Evolutionary conservation across 352 stramenopile genomes (phyloP).

Genomic region (Pythium diclinum): DNA sequence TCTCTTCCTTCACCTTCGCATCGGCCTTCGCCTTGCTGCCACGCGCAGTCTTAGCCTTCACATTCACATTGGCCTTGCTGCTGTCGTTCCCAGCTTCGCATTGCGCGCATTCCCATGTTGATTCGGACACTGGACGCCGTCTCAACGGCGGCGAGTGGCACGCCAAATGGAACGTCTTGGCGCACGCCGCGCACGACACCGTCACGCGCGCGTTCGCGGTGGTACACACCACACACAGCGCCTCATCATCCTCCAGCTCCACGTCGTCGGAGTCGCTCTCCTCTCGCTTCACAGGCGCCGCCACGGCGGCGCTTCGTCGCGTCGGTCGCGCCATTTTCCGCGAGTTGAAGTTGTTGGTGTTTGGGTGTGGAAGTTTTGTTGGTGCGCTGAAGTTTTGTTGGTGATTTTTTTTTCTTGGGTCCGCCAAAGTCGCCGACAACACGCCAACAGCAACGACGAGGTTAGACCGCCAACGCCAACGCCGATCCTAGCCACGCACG

Average conservation of each 20-base stretch:
- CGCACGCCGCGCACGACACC: slow-evolving; percentile 42
- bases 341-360: neutral
- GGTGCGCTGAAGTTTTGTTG: neutral
- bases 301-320: neutral
- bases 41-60: neutral
- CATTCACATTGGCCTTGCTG: neutral
- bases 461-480: too few relatives aligned
- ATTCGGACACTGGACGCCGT: slow-evolving; percentile 36
- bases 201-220: slow-evolving; percentile 40
- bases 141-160: slow-evolving; percentile 54
- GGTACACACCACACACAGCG: slow-evolving; percentile 40
- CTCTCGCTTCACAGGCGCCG: neutral
- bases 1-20: neutral
- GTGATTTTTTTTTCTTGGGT: neutral
- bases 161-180: slow-evolving; percentile 44
- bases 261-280: slow-evolving; percentile 13
- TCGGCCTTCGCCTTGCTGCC: neutral
- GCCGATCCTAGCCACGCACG: neutral
- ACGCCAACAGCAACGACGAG: too few relatives aligned
- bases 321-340: slow-evolving; percentile 2
- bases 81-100: neutral
- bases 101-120: slow-evolving; percentile 40
- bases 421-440: too few relatives aligned
- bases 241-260: slow-evolving; percentile 15
- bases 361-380: too few relatives aligned